Base-by-base conservation (phyloP, 108 stramenopile genomes). In the Craspedostauros australis region DNA sequence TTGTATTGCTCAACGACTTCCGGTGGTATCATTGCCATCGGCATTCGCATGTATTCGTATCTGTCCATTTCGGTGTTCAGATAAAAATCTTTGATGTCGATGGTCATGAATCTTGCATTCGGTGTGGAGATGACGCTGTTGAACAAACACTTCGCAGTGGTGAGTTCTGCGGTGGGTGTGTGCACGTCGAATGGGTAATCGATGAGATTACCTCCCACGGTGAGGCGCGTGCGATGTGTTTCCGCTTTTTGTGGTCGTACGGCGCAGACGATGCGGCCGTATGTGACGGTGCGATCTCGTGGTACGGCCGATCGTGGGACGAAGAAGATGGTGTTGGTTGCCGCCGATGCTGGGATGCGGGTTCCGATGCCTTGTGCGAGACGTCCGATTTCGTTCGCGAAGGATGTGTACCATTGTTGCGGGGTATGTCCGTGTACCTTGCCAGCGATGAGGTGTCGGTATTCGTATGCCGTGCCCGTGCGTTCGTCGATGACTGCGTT, bases 41-140 rank as follows among this genome's bases (percentile, higher is more conserved):
- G 72, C 5, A 81, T 66, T 25, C 53, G 42, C 60, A 77, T 73
- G 54, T 73, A 77, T 50, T 78, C 72, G 41, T 25, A 54, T 11
- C 53, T 12, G 6, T 46, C 46, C 60, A 76, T 49, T 0, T 53
- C 57, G 12, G 73, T 64, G 39, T 46, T 37, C 22, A 65, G 72
- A 53, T 64, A 76, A 57, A 76, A 76, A 34, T 73, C 53, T 22
- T 56, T 64, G 41, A 75, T 12, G 36, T 73, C 72, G 12, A 53
- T 7, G 19, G 46, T 45, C 47, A 64, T 33, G 47, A 40, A 66
- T 2, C 41, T 38, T 6, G 73, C 73, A 1, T 26, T 41, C 0
- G 41, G 38, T 5, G 52, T 67, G 33, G 60, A 67, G 24, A 80
- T 46, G 44, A 70, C 54, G 42, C 67, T 75, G 59, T 75, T 80